Conservation (phyloP, 331 rosid genomes). For the Quercus lobata region DNA sequence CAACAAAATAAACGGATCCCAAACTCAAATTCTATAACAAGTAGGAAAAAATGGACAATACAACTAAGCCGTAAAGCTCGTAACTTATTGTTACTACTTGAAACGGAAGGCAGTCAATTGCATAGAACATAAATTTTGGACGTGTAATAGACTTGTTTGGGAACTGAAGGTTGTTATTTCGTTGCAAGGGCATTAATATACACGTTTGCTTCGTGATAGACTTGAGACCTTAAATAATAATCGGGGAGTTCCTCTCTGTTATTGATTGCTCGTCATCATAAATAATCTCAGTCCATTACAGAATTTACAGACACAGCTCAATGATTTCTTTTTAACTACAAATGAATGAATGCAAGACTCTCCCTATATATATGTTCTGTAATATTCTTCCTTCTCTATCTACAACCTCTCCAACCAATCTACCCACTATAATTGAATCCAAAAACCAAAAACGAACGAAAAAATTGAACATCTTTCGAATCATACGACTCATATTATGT, state of each 20-base stretch:
- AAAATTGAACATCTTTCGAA: constrained; percentile 16
- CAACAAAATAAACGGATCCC: too few species aligned
- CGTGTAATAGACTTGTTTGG: too few species aligned
- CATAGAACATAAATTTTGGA: too few species aligned
- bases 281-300: constrained; percentile 25
- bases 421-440: constrained; percentile 13
- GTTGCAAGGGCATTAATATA: too few species aligned
- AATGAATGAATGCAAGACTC: constrained; percentile 49
- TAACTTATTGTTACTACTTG: too few species aligned
- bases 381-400: constrained; percentile 30
- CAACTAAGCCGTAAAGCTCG: too few species aligned
- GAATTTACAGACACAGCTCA: constrained; percentile 45
- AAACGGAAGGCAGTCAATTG: too few species aligned
- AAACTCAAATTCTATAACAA: too few species aligned
- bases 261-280: constrained; percentile 48
- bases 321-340: constrained; percentile 50
- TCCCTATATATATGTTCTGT: constrained; percentile 10
- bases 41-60: too few species aligned
- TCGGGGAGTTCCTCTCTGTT: constrained; percentile 19
- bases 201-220: background rate
- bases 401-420: constrained; percentile 40
- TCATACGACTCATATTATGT: constrained; percentile 17
- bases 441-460: constrained; percentile 17
- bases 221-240: constrained; percentile 7
- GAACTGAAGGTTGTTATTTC: too few species aligned